Conservation (phyloP, 2,329 filamentous ascomycete species). For the Podosphaera leucotricha region DNA sequence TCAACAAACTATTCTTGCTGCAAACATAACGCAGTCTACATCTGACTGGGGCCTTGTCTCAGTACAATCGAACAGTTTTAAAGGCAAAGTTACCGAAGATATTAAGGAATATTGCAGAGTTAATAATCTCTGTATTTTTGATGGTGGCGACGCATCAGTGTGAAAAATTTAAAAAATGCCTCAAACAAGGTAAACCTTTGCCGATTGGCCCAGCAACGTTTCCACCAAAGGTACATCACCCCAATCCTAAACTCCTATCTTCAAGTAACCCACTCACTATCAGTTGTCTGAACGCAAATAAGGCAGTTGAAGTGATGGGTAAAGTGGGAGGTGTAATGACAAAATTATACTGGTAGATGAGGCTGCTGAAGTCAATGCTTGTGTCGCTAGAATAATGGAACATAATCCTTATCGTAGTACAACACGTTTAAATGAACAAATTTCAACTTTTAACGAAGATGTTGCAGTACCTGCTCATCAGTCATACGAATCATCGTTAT, state of each 20-base stretch:
- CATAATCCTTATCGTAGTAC: neutral
- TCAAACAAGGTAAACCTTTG: neutral
- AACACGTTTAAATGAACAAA: neutral
- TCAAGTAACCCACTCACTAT: neutral
- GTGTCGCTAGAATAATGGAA: constrained; percentile 1
- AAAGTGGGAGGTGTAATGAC: neutral
- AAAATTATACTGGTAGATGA: neutral
- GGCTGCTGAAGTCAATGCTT: neutral
- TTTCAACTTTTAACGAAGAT: neutral
- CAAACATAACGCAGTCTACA: too few relatives aligned
- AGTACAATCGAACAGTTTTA: too few relatives aligned
- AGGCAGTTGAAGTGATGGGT: neutral
- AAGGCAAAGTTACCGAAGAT: too few relatives aligned
- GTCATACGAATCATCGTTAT: neutral
- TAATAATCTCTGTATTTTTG: too few relatives aligned
- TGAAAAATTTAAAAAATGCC: neutral
- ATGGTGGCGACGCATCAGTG: too few relatives aligned
- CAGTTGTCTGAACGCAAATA: neutral
- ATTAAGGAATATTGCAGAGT: too few relatives aligned
- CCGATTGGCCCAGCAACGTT: neutral
- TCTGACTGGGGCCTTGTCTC: too few relatives aligned
- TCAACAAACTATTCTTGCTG: too few relatives aligned
- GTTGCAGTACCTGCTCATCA: neutral
- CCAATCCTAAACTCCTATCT: neutral
- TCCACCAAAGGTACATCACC: neutral